phyloP scores from a whole-genome alignment of 2,329 filamentous ascomycete genomes.

The Monilinia aucupariae region DNA sequence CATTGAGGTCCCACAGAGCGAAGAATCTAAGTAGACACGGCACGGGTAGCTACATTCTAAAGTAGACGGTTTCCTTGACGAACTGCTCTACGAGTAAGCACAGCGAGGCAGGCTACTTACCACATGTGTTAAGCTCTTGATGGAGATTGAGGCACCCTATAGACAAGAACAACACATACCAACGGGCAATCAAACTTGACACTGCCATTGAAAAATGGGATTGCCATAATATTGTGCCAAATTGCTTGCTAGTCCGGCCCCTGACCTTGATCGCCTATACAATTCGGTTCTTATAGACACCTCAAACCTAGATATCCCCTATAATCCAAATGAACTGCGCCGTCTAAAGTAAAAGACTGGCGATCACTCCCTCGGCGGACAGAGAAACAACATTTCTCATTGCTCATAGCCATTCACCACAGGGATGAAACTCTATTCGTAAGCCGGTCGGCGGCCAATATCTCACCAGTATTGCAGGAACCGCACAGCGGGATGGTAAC shows the following conservation, averaged over 20 bases:
- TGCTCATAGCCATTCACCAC: slow-evolving; percentile 1
- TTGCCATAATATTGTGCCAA: not conserved
- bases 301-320: not conserved
- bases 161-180: not conserved
- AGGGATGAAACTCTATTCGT: slow-evolving; percentile 15
- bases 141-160: not conserved
- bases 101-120: not conserved
- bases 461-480: slow-evolving; percentile 14
- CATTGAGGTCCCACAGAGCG: slow-evolving; percentile 7
- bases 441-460: slow-evolving; percentile 1
- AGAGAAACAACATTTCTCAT: slow-evolving; percentile 1
- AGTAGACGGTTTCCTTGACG: slow-evolving; percentile 5
- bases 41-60: slow-evolving; percentile 17
- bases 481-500: slow-evolving; percentile 11
- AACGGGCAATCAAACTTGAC: not conserved
- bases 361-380: not conserved
- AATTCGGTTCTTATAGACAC: not conserved
- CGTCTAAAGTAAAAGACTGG: not conserved
- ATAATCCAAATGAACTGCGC: not conserved
- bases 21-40: not conserved
- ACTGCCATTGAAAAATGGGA: not conserved
- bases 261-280: not conserved
- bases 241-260: not conserved
- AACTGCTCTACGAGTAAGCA: not conserved
- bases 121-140: not conserved